Evolutionary conservation across 805 yeast species (phyloP).

Genomic region (Starmerella apicola): DNA sequence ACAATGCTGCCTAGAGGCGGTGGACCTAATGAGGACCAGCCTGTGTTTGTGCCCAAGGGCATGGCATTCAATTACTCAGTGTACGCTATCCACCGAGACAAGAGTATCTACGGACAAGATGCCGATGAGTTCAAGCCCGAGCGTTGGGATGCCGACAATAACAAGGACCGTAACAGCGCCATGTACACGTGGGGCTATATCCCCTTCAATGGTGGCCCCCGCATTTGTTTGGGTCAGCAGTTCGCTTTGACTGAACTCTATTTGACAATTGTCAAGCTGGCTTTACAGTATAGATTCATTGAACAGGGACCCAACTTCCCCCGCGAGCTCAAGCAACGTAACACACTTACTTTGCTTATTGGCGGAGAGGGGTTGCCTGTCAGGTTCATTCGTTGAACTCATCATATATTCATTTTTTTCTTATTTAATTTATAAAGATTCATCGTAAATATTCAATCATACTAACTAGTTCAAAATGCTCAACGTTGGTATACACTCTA

Average conservation of each 20-base stretch:
- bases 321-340: slow-evolving; percentile 1
- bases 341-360: slow-evolving; percentile 7
- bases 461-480: no score
- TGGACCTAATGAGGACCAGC: slow-evolving; percentile 29
- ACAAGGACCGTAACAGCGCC: slow-evolving; percentile 17
- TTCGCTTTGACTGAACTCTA: slow-evolving; percentile 39
- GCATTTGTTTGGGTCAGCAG: slow-evolving; percentile 41
- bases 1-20: slow-evolving; percentile 40
- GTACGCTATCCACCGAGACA: slow-evolving; percentile 32
- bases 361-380: slow-evolving; percentile 13
- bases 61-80: slow-evolving; percentile 29
- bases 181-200: slow-evolving; percentile 35
- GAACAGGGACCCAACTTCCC: slow-evolving; percentile 9
- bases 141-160: slow-evolving; percentile 32
- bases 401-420: no score
- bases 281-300: slow-evolving; percentile 23
- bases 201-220: slow-evolving; percentile 40
- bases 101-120: slow-evolving; percentile 32
- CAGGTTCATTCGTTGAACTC: neutral
- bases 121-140: slow-evolving; percentile 34
- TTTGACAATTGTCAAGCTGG: slow-evolving; percentile 32
- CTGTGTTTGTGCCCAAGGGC: slow-evolving; percentile 33
- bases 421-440: no score
- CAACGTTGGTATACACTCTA: no score
- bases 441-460: no score